Base-by-base conservation (phyloP, 1,139 yeast genomes). In the Zygosaccharomyces sapae region DNA sequence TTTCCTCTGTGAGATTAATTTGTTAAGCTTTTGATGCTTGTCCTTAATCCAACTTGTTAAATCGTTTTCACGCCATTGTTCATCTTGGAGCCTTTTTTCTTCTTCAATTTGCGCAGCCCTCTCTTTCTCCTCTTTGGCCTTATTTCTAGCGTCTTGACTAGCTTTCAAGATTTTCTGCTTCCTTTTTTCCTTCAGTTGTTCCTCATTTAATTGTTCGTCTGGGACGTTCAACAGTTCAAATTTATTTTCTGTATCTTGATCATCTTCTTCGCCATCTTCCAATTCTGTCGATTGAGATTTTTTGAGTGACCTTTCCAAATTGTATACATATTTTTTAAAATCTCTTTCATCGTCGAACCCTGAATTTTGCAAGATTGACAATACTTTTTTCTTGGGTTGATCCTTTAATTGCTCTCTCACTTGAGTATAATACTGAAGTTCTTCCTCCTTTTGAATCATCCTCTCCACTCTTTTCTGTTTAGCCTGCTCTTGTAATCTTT, bases 401-500 rank as follows among this genome's bases (percentile, higher is more conserved):
- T 70, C 69, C 12, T 71, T 70, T 39, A 87, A 66, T 47, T 78
- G 78, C 10, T 72, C 76, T 56, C 74, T 77, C 43, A 90, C 69
- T 33, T 76, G 75, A 1, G 77, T 66, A 62, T 81, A 89, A 62
- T 88, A 87, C 43, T 77, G 84, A 55, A 75, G 78, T 62, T 92
- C 97, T 56, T 83, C 80, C 57, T 89, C 94, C 56, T 87, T 87
- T 60, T 87, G 87, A 22, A 79, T 73, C 45, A 88, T 70, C 62
- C 87, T 89, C 61, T 90, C 97, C 5, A 80, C 67, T 49, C 98
- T 73, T 57, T 83, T 84, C 57, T 82, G 83, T 55, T 85, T 89
- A 0, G 97, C 97, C 67, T 89, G 97, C 59, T 88, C 95, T 67
- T 92, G 97, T 51, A 94, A 73, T 55, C 96, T 74, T 54, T 83